Base-by-base conservation (phyloP, 2,329 filamentous ascomycete genomes). In the Colletotrichum sp. region DNA sequence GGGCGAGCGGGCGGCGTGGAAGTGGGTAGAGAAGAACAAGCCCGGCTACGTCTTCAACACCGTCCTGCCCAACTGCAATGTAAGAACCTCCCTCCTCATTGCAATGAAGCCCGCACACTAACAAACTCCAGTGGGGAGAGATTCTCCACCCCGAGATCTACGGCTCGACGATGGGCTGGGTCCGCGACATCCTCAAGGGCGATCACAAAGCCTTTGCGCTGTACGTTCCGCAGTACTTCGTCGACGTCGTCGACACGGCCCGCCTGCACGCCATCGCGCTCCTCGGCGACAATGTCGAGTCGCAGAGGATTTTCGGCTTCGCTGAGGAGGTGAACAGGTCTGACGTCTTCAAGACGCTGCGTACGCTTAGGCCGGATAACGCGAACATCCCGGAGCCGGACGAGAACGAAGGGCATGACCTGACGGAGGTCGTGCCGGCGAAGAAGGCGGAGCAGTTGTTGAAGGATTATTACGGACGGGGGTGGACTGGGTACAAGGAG, bases 291-390 rank as follows among this genome's bases (percentile, higher is more conserved):
- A 82, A 84, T 1, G 84, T 91, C 0, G 76, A 81, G 4, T 84
- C 85, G 0, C 86, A 92, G 78, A 86, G 91, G 1, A 80, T 93
- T 10, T 91, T 92, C 79, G 91, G 84, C 3, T 90, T 89, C 69
- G 89, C 88, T 0, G 82, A 84, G 2, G 13, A 10, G 8, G 32
- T 68, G 44, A 77, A 71, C 70, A 59, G 32, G 6, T 67, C 70
- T 1, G 76, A 77, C n/a, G 32, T 77, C 16, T 68, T 77, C 16
- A 55, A 72, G n/a, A 32, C 34, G 6, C 22, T 77, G 10, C 60
- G 32, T 16, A 57, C 59, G 44, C 60, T 77, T 9, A 69, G 76
- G 16, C 76, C 76, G 18, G 55, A 77, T 15, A 77, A 77, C n/a
- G 74, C 71, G 44, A 22, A 70, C 22, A 77, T 77, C 8, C 76